phyloP scores from a whole-genome alignment of 805 yeast genomes.

The Priceomyces castillae region DNA sequence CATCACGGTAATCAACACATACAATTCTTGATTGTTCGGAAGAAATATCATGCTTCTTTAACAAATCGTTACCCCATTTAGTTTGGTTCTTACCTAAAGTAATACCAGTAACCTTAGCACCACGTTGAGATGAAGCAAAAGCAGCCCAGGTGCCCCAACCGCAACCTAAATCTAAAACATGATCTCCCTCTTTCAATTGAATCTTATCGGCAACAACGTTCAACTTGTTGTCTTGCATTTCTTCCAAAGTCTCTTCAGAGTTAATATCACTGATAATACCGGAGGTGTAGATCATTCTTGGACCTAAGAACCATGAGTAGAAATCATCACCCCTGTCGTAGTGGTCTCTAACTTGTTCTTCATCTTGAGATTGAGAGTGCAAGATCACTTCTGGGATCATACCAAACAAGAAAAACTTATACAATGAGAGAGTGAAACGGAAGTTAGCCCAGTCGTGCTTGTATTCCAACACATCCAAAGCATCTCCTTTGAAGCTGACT shows the following conservation, averaged over 20 bases:
- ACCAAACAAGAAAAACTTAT: constrained; percentile 77
- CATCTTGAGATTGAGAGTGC: constrained; percentile 93
- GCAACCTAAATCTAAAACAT: constrained; percentile 82
- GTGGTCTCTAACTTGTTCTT: constrained; percentile 93
- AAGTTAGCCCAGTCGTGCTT: constrained; percentile 91
- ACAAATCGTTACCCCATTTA: constrained; percentile 75
- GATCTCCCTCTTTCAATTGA: constrained; percentile 68
- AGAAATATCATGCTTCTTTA: constrained; percentile 65
- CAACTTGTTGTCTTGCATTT: constrained; percentile 86
- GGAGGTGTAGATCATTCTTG: constrained; percentile 90
- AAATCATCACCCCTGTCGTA: constrained; percentile 96
- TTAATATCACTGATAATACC: constrained; percentile 76
- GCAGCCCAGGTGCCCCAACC: constrained; percentile 96
- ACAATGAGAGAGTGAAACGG: constrained; percentile 71
- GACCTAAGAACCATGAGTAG: constrained; percentile 91
- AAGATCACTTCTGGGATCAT: constrained; percentile 90
- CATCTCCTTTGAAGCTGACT: constrained; percentile 85
- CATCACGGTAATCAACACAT: constrained; percentile 87
- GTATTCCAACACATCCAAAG: constrained; percentile 77
- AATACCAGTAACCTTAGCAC: constrained; percentile 85
- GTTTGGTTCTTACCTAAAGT: constrained; percentile 91
- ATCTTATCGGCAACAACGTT: constrained; percentile 86
- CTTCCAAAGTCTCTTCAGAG: constrained; percentile 69
- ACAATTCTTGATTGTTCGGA: constrained; percentile 70
- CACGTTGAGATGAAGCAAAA: constrained; percentile 76